Evolutionary conservation across 176 grass and related monocot species (phyloP).

Genomic region (Pharus latifolius): DNA sequence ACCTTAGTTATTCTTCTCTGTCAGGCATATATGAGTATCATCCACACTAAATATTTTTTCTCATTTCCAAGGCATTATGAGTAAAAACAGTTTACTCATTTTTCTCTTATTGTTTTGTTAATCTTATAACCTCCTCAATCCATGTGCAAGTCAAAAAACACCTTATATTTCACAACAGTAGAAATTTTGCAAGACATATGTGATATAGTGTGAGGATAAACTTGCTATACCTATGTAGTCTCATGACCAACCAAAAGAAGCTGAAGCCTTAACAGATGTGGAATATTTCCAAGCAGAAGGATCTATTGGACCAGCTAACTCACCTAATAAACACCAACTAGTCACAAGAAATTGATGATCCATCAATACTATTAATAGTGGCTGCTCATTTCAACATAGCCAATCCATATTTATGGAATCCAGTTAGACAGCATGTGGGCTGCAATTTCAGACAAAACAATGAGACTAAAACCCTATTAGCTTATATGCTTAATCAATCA

Average conservation of each 20-base stretch:
- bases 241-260: not conserved
- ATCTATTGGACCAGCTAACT: not conserved
- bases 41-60: too few relatives aligned
- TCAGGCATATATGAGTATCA: too few relatives aligned
- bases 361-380: not conserved
- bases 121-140: too few relatives aligned
- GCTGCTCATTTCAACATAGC: not conserved
- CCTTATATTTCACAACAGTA: too few relatives aligned
- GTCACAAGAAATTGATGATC: not conserved
- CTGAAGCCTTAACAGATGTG: not conserved
- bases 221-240: not conserved
- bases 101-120: too few relatives aligned
- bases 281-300: not conserved
- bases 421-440: not conserved
- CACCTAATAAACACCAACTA: not conserved
- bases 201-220: not conserved
- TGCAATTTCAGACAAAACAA: not conserved
- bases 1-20: too few relatives aligned
- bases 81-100: too few relatives aligned
- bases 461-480: not conserved
- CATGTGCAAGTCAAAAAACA: too few relatives aligned
- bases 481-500: too few relatives aligned
- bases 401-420: too few relatives aligned
- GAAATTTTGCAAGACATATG: not conserved
- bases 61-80: too few relatives aligned